Evolutionary conservation across 129 eudicot species (phyloP).

Genomic region (Deinandra increscens): DNA sequence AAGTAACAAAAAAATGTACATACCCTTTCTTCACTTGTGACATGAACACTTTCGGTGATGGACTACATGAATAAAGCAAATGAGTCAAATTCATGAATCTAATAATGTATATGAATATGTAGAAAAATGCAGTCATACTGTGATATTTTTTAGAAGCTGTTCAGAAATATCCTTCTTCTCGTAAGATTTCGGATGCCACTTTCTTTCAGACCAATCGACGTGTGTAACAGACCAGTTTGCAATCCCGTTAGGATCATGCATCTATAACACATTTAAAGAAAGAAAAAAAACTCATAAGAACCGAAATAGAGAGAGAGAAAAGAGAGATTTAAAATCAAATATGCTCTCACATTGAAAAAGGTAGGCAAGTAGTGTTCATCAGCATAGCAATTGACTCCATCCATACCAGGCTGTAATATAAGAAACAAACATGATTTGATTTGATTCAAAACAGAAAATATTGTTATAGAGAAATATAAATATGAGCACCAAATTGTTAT

Average conservation of each 20-base stretch:
- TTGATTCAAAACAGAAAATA: not conserved
- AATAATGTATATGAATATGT: not conserved
- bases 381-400: slow-evolving; percentile 70
- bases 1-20: not conserved
- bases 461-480: not conserved
- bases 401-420: slow-evolving; percentile 79
- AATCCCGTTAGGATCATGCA: slow-evolving; percentile 84
- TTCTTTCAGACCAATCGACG: slow-evolving; percentile 96
- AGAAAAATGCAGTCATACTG: slow-evolving; percentile 42
- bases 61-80: slow-evolving; percentile 48
- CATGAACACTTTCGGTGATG: slow-evolving; percentile 61
- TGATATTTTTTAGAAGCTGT: slow-evolving; percentile 61
- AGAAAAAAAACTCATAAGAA: slow-evolving; percentile 1
- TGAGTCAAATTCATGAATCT: not conserved
- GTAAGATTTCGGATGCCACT: slow-evolving; percentile 90
- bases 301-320: not conserved
- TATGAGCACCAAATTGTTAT: no score
- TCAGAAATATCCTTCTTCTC: slow-evolving; percentile 52
- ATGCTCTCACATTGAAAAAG: slow-evolving; percentile 59
- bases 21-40: slow-evolving; percentile 74
- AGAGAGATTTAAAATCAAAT: not conserved
- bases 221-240: slow-evolving; percentile 91
- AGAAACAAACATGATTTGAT: not conserved
- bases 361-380: slow-evolving; percentile 97
- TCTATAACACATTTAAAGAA: slow-evolving; percentile 40